A percentile compares a stretch with the other conserved stretches of the same genome.
Evolutionary conservation across 2,329 filamentous ascomycete species (phyloP).

Genomic region (Davidsoniella virescens): DNA sequence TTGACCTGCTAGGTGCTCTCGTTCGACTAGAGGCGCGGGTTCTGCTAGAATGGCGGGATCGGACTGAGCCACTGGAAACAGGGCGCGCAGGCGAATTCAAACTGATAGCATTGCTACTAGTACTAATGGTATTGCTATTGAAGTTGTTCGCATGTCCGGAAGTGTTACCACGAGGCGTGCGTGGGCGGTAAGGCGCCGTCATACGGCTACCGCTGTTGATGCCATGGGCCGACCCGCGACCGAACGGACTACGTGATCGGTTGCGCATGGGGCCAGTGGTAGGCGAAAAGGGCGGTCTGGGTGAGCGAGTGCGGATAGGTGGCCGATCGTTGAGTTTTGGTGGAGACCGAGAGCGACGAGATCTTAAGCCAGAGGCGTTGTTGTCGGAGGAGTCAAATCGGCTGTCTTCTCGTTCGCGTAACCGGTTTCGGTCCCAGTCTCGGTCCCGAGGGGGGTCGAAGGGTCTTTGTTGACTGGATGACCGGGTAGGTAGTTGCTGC

Average conservation of each 20-base stretch:
- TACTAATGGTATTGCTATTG: no score
- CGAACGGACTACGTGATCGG: conserved; percentile 10
- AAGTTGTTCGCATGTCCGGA: no score
- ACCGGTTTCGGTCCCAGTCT: conserved; percentile 21
- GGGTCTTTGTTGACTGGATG: no score
- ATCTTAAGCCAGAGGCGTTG: not conserved
- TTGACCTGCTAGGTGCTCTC: no score
- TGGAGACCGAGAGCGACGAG: conserved; percentile 37
- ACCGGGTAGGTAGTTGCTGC: not conserved
- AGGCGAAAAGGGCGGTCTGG: conserved; percentile 1
- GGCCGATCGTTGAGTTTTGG: conserved; percentile 19
- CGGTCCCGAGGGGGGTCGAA: conserved; percentile 20
- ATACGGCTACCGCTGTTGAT: conserved; percentile 1
- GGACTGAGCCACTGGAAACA: conserved; percentile 35
- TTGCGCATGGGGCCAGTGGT: conserved; percentile 1
- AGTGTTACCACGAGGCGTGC: conserved; percentile 3
- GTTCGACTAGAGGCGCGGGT: conserved; percentile 24
- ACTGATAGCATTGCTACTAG: not conserved
- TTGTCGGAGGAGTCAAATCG: conserved; percentile 14
- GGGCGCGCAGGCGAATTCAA: conserved; percentile 16
- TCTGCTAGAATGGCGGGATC: conserved; percentile 31
- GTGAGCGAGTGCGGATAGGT: conserved; percentile 6
- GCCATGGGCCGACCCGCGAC: not conserved
- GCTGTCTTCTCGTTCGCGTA: conserved; percentile 18
- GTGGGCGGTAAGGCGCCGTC: conserved; percentile 8